Conservation (phyloP, 805 yeast species). For the Yarrowia osloensis region DNA sequence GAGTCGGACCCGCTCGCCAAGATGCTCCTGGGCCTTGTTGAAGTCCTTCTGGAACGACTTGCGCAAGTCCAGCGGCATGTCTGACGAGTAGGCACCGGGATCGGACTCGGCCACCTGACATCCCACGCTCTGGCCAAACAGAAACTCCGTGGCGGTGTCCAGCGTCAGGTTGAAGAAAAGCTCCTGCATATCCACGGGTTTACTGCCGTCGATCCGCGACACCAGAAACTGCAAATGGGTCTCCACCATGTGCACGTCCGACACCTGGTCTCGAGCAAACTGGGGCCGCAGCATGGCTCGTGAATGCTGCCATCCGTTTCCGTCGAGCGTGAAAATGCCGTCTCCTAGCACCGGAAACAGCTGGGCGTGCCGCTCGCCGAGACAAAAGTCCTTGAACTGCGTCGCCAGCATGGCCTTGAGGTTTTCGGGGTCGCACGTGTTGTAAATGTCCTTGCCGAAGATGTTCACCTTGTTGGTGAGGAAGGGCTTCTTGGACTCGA, state of each 20-base stretch:
- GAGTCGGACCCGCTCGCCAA: slow-evolving; percentile 33
- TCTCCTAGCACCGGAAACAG: slow-evolving; percentile 41
- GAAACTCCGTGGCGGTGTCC: slow-evolving; percentile 44
- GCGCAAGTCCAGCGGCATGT: slow-evolving; percentile 34
- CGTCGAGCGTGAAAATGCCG: slow-evolving; percentile 45
- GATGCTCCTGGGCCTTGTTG: slow-evolving; percentile 34
- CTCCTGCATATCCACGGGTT: slow-evolving; percentile 38
- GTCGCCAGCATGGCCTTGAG: slow-evolving; percentile 43
- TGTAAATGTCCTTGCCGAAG: slow-evolving; percentile 19
- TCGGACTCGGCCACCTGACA: slow-evolving; percentile 34
- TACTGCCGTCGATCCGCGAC: neutral
- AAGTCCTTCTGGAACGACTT: slow-evolving; percentile 34
- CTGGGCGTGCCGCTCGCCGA: slow-evolving; percentile 38
- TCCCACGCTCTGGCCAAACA: slow-evolving; percentile 42
- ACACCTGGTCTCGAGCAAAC: slow-evolving; percentile 42
- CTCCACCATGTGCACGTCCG: slow-evolving; percentile 38
- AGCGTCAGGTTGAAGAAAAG: slow-evolving; percentile 41
- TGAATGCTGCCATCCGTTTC: slow-evolving; percentile 44
- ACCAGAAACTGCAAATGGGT: slow-evolving; percentile 37
- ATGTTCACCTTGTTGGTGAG: slow-evolving; percentile 24
- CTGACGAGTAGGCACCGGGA: slow-evolving; percentile 32
- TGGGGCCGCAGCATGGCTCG: slow-evolving; percentile 44
- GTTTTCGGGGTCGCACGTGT: slow-evolving; percentile 43
- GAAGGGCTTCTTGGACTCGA: neutral
- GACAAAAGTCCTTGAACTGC: slow-evolving; percentile 40